Conservation (phyloP, 129 eudicot species). For the Flaveria sonorensis region DNA sequence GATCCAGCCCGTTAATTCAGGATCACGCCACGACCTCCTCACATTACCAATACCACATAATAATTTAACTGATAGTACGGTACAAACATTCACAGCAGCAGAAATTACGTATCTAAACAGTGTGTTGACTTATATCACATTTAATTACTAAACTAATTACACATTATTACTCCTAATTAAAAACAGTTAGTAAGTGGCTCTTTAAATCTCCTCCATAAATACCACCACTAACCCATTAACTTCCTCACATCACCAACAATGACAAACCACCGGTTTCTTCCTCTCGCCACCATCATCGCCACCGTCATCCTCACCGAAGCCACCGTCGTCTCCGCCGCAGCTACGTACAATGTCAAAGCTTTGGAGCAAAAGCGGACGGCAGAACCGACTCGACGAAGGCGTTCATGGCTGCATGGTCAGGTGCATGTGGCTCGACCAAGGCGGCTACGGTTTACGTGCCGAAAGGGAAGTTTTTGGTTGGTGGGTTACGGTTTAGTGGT, state of each 20-base stretch:
- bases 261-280: constrained; percentile 19
- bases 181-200: constrained; percentile 32
- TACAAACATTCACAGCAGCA: constrained; percentile 42
- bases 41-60: neutral
- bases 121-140: constrained; percentile 35
- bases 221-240: constrained; percentile 29
- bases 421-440: constrained; percentile 48
- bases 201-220: constrained; percentile 37
- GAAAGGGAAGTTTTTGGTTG: constrained; percentile 52
- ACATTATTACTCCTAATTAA: constrained; percentile 15
- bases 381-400: constrained; percentile 55
- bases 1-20: constrained; percentile 31
- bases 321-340: neutral
- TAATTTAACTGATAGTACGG: constrained; percentile 21
- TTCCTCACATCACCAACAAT: constrained; percentile 28
- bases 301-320: constrained; percentile 20
- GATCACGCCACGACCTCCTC: constrained; percentile 38
- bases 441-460: constrained; percentile 66
- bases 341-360: constrained; percentile 33
- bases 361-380: constrained; percentile 71
- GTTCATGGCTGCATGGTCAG: constrained; percentile 56
- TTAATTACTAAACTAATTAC: constrained; percentile 13
- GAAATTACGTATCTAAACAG: constrained; percentile 30
- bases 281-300: constrained; percentile 15
- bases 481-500: constrained; percentile 28